Evolutionary conservation across 2,329 filamentous ascomycete genomes (phyloP).

Genomic region (Trichophyton equinum): DNA sequence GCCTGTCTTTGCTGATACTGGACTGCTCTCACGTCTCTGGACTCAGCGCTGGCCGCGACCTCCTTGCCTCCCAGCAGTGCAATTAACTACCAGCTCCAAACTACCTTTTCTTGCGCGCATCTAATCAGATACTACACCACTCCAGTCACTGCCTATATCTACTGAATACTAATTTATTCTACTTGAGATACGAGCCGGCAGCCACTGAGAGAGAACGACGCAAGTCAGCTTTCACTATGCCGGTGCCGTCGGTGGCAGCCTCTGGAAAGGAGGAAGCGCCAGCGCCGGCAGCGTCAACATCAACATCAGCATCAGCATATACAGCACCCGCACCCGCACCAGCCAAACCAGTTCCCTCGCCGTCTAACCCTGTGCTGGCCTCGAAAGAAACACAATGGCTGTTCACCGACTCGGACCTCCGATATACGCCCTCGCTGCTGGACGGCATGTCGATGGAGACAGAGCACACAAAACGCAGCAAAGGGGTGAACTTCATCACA

Average conservation of each 20-base stretch:
- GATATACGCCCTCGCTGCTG: conserved; percentile 68
- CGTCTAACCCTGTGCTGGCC: conserved; percentile 38
- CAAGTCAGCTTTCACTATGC: background rate
- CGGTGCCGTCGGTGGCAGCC: background rate
- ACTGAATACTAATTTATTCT: too few relatives aligned
- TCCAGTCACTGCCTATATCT: too few relatives aligned
- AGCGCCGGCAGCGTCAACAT: background rate
- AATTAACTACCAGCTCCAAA: background rate
- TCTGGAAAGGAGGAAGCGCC: background rate
- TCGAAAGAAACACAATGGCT: conserved; percentile 66
- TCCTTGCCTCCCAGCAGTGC: background rate
- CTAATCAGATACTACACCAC: too few relatives aligned
- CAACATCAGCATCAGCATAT: conserved; percentile 17
- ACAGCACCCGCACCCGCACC: background rate
- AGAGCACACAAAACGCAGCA: conserved; percentile 69
- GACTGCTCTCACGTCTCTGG: background rate
- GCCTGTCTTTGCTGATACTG: background rate
- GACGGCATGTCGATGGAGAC: conserved; percentile 67
- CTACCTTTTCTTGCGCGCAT: background rate
- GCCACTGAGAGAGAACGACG: background rate
- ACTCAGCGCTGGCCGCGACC: background rate
- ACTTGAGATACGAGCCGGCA: background rate
- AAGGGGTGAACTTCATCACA: conserved; percentile 92
- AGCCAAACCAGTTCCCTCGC: conserved; percentile 10
- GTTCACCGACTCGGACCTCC: conserved; percentile 71